Evolutionary conservation across 2,329 filamentous ascomycete genomes (phyloP), one percentile per base, ranked within the genome.

Genomic region (Simplicillium sp.): DNA sequence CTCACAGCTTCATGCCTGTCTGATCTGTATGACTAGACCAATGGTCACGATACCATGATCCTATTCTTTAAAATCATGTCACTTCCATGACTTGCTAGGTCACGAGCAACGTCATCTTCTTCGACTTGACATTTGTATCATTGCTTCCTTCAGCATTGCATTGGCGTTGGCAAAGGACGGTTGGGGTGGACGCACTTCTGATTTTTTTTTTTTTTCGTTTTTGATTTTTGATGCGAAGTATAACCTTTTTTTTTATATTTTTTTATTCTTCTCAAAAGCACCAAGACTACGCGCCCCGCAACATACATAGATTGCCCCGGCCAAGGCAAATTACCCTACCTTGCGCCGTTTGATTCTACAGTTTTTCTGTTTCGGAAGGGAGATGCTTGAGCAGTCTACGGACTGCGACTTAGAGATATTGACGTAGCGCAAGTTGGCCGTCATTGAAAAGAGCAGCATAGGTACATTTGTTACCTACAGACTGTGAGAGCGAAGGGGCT

Each of bases 141-240:
- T 56, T 61, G 50, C 49, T 53, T 57, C 53, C 54, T 53, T 49
- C 41, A 67, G 73, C 73, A 76, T 77, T 71, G 73, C 73, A 76
- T 53, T 60, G 73, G 73, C 73, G 73, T 77, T 76, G 56, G 61
- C 48, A 56, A 52, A 56, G 61, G 56, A 54, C 44, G 54, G 49
- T 42, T 41, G 49, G 50, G 50, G 49, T 48, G 50, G 50, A 54
- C 51, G 45, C 48, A 44, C 47, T 49, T 51, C 51, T 28, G 44
- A 47, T 47, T 44, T 54, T 14, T 34, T 43, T 46, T 48, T 52
- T 52, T 49, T 47, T 54, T 57, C 43, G 54, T 54, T 52, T 48
- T 52, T 54, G 57, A 53, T 54, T 49, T 33, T 33, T n/a, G 12
- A 33, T 33, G 31, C 31, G 31, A 33, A 25, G 20, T 25, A 25